phyloP scores from a whole-genome alignment of 257 asterid genomes.

The Solanum ossicruentum region DNA sequence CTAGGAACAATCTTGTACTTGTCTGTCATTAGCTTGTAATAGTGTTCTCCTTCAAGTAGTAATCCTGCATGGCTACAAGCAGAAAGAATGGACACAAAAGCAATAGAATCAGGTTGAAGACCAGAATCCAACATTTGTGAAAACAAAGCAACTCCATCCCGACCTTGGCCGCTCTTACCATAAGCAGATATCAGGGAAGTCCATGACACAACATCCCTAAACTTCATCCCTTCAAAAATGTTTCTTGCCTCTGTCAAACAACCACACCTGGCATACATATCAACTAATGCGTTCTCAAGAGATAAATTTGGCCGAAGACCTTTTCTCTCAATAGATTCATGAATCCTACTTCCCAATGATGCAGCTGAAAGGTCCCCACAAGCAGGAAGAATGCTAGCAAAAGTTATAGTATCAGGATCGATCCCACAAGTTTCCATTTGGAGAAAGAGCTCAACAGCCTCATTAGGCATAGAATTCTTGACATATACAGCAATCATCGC shows the following conservation, averaged over 20 bases:
- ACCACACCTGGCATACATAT: conserved; percentile 94
- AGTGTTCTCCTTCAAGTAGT: conserved; percentile 38
- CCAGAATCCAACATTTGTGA: conserved; percentile 44
- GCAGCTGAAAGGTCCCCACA: conserved; percentile 82
- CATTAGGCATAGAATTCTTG: conserved; percentile 54
- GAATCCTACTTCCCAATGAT: conserved; percentile 48
- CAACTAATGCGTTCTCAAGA: conserved; percentile 72
- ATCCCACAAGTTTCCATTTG: conserved; percentile 46
- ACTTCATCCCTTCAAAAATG: conserved; percentile 53
- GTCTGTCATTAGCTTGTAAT: conserved; percentile 47
- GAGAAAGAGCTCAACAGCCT: conserved; percentile 49
- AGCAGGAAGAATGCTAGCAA: conserved; percentile 83
- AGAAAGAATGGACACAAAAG: conserved; percentile 79
- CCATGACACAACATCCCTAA: conserved; percentile 80
- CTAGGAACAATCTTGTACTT: conserved; percentile 53
- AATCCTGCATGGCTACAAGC: conserved; percentile 93
- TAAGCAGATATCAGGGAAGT: conserved; percentile 81
- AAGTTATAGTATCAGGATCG: conserved; percentile 52
- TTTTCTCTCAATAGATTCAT: conserved; percentile 32
- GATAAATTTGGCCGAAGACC: conserved; percentile 49
- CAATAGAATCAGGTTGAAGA: conserved; percentile 60
- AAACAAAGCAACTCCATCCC: conserved; percentile 46
- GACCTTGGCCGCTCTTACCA: conserved; percentile 80
- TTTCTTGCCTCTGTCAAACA: conserved; percentile 65
- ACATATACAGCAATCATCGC: conserved; percentile 71